Percentiles rank a stretch among this genome's conserved stretches.
phyloP scores from a whole-genome alignment of 148 eudicot genomes.

The Camellia japonica region DNA sequence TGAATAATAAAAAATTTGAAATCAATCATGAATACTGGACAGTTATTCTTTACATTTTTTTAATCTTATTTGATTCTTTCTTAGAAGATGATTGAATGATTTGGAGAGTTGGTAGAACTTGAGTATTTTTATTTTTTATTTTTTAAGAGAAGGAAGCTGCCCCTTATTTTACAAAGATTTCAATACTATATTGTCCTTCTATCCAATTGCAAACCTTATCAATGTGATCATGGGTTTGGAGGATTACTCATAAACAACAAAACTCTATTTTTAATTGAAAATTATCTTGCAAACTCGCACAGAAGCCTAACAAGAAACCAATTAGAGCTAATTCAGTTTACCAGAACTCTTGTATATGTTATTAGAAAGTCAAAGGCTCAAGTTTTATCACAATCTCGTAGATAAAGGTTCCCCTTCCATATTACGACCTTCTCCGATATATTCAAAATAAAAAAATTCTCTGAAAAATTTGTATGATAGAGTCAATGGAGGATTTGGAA shows the following conservation, averaged over 20 bases:
- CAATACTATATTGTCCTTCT: conserved; percentile 7
- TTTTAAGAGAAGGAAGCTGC: not conserved
- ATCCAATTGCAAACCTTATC: not conserved
- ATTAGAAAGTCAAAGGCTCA: too few species aligned
- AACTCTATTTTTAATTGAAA: conserved; percentile 22
- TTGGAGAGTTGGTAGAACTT: conserved; percentile 33
- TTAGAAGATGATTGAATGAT: conserved; percentile 22
- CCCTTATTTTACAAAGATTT: conserved; percentile 11
- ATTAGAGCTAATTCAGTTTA: too few species aligned
- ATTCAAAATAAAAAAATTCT: too few species aligned
- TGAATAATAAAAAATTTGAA: not conserved
- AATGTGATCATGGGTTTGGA: conserved; percentile 9
- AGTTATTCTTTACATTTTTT: not conserved
- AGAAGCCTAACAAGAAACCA: conserved; percentile 22
- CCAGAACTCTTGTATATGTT: too few species aligned
- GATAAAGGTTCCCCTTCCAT: too few species aligned
- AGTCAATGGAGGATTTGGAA: conserved; percentile 17
- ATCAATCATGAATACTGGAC: conserved; percentile 9
- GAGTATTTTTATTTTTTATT: not conserved
- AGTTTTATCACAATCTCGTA: too few species aligned
- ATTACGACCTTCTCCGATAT: too few species aligned
- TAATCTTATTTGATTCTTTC: conserved; percentile 23
- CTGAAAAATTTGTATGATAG: conserved; percentile 5
- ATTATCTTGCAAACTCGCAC: conserved; percentile 30
- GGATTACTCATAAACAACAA: conserved; percentile 16